Evolutionary conservation across 2,329 filamentous ascomycete species (phyloP), one percentile per base, ranked within the genome.

Genomic region (Diaporthe citrichinensis): DNA sequence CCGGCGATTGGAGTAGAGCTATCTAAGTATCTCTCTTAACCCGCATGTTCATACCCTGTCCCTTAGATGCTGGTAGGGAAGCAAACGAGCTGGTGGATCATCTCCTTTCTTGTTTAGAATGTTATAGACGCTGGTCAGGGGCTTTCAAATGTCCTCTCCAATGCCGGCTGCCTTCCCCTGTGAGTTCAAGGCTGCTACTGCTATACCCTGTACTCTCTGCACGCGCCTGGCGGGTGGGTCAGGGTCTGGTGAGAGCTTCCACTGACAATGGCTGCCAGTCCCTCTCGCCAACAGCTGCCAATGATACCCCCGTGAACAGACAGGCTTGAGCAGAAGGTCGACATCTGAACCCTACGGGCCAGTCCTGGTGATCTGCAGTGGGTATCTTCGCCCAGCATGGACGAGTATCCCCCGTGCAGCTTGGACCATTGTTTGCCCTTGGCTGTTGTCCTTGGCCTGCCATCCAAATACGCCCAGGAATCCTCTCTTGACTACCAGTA

Each of bases 381-480:
- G 34, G 28, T 55, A 44, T 55, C 46, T 31, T 57, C 61, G 49
- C 28, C 55, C n/a, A 76, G 46, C 39, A 97, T 97, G 94, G 94
- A 97, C 84, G 94, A 90, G 80, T 96, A 95, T 85, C 94, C 94
- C 73, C 83, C 86, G 75, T 93, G 93, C 84, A 98, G 96, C 86
- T 88, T 98, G 83, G 91, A 93, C 83, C 95, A 97, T 85, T 97
- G 97, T 85, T 89, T 97, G 80, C 96, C 96, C 49, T 89, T 98
- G 74, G 86, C 98, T 77, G 87, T 97, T 62, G 90, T 98, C 46
- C 95, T 95, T 51, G 97, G 96, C 17, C 89, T 98, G 46, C 88
- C 82, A 7, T 77, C 82, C 85, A 81, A 82, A 82, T 78, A 80
- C 84, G 80, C 82, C 36, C 78, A 87, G 78, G 81, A 86, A 78